Percentiles rank a stretch among this genome's conserved stretches.
phyloP scores from a whole-genome alignment of 2,329 filamentous ascomycete species.

The Colletotrichum sp. region DNA sequence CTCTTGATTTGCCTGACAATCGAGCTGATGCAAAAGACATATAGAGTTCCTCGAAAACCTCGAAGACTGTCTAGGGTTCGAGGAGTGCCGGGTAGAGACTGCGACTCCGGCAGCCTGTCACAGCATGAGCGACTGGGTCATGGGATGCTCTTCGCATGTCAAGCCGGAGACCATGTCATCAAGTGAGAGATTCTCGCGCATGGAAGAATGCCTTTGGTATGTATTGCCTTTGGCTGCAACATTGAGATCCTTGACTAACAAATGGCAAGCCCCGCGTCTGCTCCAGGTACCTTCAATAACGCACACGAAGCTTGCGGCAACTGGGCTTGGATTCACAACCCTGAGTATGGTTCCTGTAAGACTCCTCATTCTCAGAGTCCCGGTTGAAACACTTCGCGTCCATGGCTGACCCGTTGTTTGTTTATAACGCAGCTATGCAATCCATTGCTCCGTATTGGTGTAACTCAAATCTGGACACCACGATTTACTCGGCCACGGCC shows the following conservation, averaged over 20 bases:
- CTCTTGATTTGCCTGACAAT: neutral
- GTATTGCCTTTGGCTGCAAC: neutral
- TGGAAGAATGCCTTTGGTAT: neutral
- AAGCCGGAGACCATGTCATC: neutral
- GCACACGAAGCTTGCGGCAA: neutral
- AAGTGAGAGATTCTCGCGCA: neutral
- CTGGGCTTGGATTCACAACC: neutral
- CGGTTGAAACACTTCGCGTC: neutral
- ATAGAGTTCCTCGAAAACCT: neutral
- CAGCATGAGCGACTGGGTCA: neutral
- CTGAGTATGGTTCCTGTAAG: neutral
- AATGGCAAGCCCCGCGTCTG: neutral
- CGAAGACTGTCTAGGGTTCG: neutral
- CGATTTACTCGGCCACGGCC: neutral
- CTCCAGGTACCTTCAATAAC: neutral
- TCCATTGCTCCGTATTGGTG: neutral
- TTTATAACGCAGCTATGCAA: neutral
- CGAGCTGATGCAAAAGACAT: neutral
- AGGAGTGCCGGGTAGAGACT: neutral
- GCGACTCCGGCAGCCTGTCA: neutral
- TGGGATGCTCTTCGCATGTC: neutral
- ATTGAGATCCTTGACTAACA: neutral
- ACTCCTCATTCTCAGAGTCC: neutral
- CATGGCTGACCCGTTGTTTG: neutral
- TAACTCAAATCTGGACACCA: neutral